Base-by-base conservation (phyloP, 805 yeast species). In the Deakozyma indianensis region DNA sequence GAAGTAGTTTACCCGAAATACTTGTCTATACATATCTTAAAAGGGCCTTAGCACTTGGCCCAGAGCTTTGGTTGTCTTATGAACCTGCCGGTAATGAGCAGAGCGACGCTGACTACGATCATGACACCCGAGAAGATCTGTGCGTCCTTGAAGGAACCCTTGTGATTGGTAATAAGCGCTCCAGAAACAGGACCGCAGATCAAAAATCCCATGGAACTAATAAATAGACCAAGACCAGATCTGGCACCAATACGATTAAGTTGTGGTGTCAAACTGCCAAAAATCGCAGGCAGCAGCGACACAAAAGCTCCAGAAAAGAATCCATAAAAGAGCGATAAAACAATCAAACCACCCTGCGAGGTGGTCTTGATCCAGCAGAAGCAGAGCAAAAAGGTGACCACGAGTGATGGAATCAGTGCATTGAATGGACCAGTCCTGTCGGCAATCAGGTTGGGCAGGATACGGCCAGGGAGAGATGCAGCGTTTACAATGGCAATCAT, bases 211-310 rank as follows among this genome's bases (percentile, higher is more conserved):
- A 28, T 82, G 66, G 1, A 84, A n/a, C 20, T 5, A 7, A 32
- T 9, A 7, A n/a, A 72, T 29, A 77, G 47, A 1, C 83, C 83
- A 84, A 84, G 81, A 5, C 38, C 38, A 14, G 38, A 32, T 7
- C 64, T 49, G 3, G 54, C 53, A 4, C 65, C 64, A 3, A 58
- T 49, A 20, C 53, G 43, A 7, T 51, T 48, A 35, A 57, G 45
- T 27, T 60, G 53, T 1, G 54, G 48, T 4, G 62, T 59, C 23
- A 57, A 42, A n/a, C 48, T 47, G 1, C 64, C 61, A 2, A 59
- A 51, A 35, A 60, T 50, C 1, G 63, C 55, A 1, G 64, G 64
- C 23, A 59, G 57, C 5, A 63, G 47, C 4, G 63, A 56, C 24
- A 61, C 58, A 3, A 58, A 43, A 1, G 63, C 56, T 4, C 67